Percentiles rank a stretch among this genome's conserved stretches.
These are phyloP conservation scores for Xylariales sp. DNA, from an alignment of 2,329 filamentous ascomycete species.

Conservation along the genomic window DNA sequence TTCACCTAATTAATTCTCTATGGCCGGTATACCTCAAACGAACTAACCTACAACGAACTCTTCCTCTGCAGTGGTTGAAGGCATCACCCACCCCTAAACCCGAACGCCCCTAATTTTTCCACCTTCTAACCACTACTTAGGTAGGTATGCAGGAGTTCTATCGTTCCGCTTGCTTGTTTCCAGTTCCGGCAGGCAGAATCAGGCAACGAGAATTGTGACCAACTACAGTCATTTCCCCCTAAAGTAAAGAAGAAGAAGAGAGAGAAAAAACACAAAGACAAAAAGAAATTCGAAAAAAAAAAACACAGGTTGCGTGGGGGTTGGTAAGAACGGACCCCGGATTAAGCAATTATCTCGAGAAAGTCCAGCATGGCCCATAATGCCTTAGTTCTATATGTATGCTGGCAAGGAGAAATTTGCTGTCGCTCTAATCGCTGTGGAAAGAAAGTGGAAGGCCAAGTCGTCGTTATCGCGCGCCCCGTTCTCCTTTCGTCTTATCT, in stretches of 20 bases:
- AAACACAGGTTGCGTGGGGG: conserved; percentile 23
- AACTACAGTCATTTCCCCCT: conserved; percentile 12
- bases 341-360: conserved; percentile 30
- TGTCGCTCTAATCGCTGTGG: conserved; percentile 39
- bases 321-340: conserved; percentile 18
- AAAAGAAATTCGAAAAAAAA: conserved; percentile 23
- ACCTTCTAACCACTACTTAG: conserved; percentile 8
- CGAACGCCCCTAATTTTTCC: conserved; percentile 1
- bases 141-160: conserved; percentile 29
- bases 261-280: background rate
- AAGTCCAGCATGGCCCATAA: conserved; percentile 28
- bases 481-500: conserved; percentile 13
- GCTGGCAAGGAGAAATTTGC: conserved; percentile 36
- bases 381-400: conserved; percentile 34
- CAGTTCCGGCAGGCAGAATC: conserved; percentile 14
- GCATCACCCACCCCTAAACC: conserved; percentile 10
- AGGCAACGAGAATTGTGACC: conserved; percentile 29
- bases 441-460: conserved; percentile 34
- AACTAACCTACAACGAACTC: conserved; percentile 8
- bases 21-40: conserved; percentile 15
- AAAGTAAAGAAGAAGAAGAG: conserved; percentile 12
- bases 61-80: background rate
- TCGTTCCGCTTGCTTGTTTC: conserved; percentile 31
- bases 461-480: background rate
- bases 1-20: conserved; percentile 35